These are phyloP conservation scores for Cerrena zonata DNA, from an alignment of 1,284 basidiomycete species.

Conservation along the genomic window DNA sequence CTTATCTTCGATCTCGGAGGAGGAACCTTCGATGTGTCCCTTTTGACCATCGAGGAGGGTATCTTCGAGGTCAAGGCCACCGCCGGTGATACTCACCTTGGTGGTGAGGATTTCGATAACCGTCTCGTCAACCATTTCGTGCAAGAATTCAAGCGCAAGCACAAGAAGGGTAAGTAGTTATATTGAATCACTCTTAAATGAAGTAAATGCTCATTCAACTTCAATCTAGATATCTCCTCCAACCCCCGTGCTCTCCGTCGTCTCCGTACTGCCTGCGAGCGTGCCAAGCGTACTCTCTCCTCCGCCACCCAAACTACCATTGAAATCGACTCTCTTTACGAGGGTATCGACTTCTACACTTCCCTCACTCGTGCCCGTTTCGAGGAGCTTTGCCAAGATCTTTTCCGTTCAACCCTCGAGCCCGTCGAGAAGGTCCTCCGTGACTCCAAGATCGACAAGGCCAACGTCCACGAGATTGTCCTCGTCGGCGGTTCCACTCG, in stretches of 20 bases:
- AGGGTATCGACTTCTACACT: slow-evolving; percentile 98
- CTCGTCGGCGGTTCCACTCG: slow-evolving; percentile 97
- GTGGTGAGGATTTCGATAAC: slow-evolving; percentile 99
- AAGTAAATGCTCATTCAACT: slow-evolving; percentile 17
- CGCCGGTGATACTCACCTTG: slow-evolving; percentile 97
- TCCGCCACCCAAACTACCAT: slow-evolving; percentile 95
- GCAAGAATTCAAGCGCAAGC: slow-evolving; percentile 98
- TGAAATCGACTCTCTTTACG: slow-evolving; percentile 96
- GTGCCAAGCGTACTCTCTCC: slow-evolving; percentile 97
- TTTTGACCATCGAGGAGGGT: slow-evolving; percentile 95
- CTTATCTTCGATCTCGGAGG: slow-evolving; percentile 98
- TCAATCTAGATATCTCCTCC: slow-evolving; percentile 66
- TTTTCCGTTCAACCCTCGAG: slow-evolving; percentile 95
- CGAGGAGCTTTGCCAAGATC: slow-evolving; percentile 95
- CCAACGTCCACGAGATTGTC: slow-evolving; percentile 92
- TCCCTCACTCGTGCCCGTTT: slow-evolving; percentile 97
- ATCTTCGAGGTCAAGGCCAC: slow-evolving; percentile 99
- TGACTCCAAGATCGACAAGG: slow-evolving; percentile 97
- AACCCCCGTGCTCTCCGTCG: slow-evolving; percentile 96
- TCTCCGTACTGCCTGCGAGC: slow-evolving; percentile 95
- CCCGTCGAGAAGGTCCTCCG: slow-evolving; percentile 98
- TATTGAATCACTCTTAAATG: slow-evolving; percentile 15
- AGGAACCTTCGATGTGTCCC: slow-evolving; percentile 98
- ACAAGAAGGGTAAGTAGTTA: slow-evolving; percentile 81
- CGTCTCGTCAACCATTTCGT: slow-evolving; percentile 96